Evolutionary conservation across 2,329 filamentous ascomycete species (phyloP), one percentile per base, ranked within the genome.

Genomic region (Chaetomium strumarium): DNA sequence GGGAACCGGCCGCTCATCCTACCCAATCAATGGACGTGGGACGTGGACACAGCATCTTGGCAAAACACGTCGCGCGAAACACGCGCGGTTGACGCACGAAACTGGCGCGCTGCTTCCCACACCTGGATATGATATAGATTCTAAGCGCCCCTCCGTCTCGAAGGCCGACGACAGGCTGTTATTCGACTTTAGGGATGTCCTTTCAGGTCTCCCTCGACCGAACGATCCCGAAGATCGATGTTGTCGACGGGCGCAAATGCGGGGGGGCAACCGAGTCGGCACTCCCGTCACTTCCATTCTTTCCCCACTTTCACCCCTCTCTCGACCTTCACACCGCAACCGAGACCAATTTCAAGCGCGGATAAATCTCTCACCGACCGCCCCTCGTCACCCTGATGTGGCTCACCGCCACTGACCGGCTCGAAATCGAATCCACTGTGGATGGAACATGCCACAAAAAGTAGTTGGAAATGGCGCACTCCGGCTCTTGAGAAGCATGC

Each of bases 11-110:
- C 48, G 47, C 49, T 40, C 20, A 34, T n/a, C 31, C 5, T 1
- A 16, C 24, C 52, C 55, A 61, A 58, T 59, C 52, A 46, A 30
- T 37, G 24, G 19, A 13, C 10, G 3, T 2, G 9, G 12, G 14
- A 9, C 47, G 33, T n/a, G 47, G 30, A 30, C 46, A 39, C 46
- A 36, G 53, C 24, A 3, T 46, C 53, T 59, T 55, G 59, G 55
- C 53, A n/a, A 24, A 14, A 43, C 53, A 49, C 43, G 43, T 40
- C 52, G 44, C 60, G 52, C 60, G 57, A 58, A 51, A 53, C 46
- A 52, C 53, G 55, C 57, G 59, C 60, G 57, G 55, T 45, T 47
- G 7, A n/a, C 46, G 55, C 59, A 51, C 60, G 59, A 56, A 58
- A 59, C 56, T 57, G 51, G 57, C 58, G 60, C 60, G 56, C 36